Evolutionary conservation across 257 asterid genomes (phyloP), one percentile per base, ranked within the genome.

Genomic region (Ilex aquifolium): DNA sequence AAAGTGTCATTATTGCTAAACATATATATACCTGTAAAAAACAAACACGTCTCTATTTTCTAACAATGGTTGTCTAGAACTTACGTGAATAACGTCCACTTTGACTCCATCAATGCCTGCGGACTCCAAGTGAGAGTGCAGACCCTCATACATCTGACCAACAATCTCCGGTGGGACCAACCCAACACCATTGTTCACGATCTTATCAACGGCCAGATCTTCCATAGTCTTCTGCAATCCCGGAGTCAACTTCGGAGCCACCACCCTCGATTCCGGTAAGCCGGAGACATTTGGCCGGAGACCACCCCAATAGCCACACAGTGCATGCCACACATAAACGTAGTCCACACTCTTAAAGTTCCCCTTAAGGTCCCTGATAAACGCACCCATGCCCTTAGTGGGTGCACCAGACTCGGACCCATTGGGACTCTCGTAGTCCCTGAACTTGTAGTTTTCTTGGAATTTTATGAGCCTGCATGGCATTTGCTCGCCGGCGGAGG

Each of bases 291-390:
- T 69, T 59, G 98, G 97, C 52, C 95, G 58, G 7, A 91, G 60
- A 75, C 98, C 98, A 16, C 98, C 98, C 98, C 97, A 91, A n/a
- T 91, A 91, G 15, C 96, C 98, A 54, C 96, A 88, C 17, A 91
- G 52, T 0, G 98, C 98, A 68, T 91, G 98, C 98, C 97, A 91
- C 21, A 88, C 98, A 52, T 91, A 91, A 32, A 91, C 97, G 14
- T 71, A 86, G 39, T 79, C 97, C 68, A 91, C 96, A 1, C 77
- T 85, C 6, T 66, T 66, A 64, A 75, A 91, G 1, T 51, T 77
- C 44, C 74, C 82, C 72, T 91, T 91, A 29, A 91, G 72, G 56
- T 91, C 98, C 51, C 73, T 81, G 0, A 88, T 63, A 30, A 91
- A 91, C 40, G 92, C 95, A 7, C 85, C 90, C 96, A 91, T 91